Base-by-base conservation (phyloP, 495 filamentous ascomycete genomes). In the Neurospora sp. region DNA sequence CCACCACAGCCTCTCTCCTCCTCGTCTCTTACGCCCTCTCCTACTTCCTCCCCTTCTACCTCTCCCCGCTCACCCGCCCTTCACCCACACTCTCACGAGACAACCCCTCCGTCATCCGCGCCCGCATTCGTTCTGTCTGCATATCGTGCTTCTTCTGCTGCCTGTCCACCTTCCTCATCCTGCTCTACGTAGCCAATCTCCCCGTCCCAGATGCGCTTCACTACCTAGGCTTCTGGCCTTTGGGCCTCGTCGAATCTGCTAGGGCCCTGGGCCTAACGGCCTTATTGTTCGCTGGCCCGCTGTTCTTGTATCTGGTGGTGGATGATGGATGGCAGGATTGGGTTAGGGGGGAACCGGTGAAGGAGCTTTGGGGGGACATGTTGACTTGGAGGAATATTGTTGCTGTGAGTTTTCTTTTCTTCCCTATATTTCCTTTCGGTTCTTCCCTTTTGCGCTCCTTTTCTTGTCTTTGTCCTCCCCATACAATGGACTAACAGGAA, bases 1-100 rank as follows among this genome's bases (percentile, higher is more conserved):
- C 75, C 40, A 46, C 41, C 16, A 69, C 77, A 11, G 78, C 79
- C 69, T 53, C 69, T 44, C 11, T 75, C 66, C 76, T 75, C 27
- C 70, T 94, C 88, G 80, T 94, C 71, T 79, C 90, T 72, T 93
- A 95, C 80, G 97, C 94, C 5, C 78, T 93, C 73, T 80, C 91
- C 84, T 99, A 98, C 84, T 93, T 98, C 81, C 82, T 92, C 40
- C 94, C 96, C 40, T 93, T 99, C 85, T 98, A 98, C 83, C 83
- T 95, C 74, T 96, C 90, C 31, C 76, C 88, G 7, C 84, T 88
- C 39, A 96, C 94, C 7, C 91, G 94, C 22, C 94, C 94, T 4
- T 94, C 93, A 1, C 87, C 88, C n/a, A 88, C 86, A 70, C 88
- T 97, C 22, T 91, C 92, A 70, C 90, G 96, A 72, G 95, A 98